These are phyloP conservation scores for Arabidopsis lyrata DNA, from an alignment of 441 rosid genomes.

Conservation along the genomic window DNA sequence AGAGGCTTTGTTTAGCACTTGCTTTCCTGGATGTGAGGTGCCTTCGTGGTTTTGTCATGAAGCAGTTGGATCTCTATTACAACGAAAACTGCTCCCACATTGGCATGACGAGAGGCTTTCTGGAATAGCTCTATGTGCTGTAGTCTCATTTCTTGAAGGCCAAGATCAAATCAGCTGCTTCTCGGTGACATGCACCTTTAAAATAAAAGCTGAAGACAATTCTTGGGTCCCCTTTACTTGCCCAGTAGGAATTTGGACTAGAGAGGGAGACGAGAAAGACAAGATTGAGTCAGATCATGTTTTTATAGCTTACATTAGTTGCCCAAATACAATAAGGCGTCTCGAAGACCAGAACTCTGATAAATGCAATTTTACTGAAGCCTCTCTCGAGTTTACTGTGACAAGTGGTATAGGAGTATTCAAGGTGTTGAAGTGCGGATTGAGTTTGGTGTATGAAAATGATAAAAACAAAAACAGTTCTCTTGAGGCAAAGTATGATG, in stretches of 20 bases:
- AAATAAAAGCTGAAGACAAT: neutral
- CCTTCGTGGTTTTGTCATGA: slow-evolving; percentile 27
- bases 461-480: neutral
- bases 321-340: slow-evolving; percentile 18
- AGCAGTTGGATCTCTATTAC: neutral
- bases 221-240: slow-evolving; percentile 16
- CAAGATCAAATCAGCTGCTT: slow-evolving; percentile 3
- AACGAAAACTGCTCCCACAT: neutral
- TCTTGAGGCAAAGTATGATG: neutral
- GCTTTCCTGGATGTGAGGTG: slow-evolving; percentile 30
- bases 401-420: neutral
- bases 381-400: slow-evolving; percentile 5
- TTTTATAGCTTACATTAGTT: neutral
- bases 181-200: slow-evolving; percentile 20
- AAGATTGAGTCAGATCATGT: slow-evolving; percentile 17
- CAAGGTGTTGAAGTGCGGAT: slow-evolving; percentile 23
- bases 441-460: slow-evolving; percentile 14
- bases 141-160: neutral
- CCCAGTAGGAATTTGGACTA: slow-evolving; percentile 8
- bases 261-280: neutral
- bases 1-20: slow-evolving; percentile 32
- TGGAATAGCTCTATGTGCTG: slow-evolving; percentile 31
- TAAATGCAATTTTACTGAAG: slow-evolving; percentile 8
- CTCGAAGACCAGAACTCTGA: slow-evolving; percentile 1
- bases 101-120: slow-evolving; percentile 2